Percentiles rank a stretch among this genome's conserved stretches.
These are phyloP conservation scores for Kwoniella newhampshirensis DNA, from an alignment of 768 basidiomycete genomes.

Conservation along the genomic window DNA sequence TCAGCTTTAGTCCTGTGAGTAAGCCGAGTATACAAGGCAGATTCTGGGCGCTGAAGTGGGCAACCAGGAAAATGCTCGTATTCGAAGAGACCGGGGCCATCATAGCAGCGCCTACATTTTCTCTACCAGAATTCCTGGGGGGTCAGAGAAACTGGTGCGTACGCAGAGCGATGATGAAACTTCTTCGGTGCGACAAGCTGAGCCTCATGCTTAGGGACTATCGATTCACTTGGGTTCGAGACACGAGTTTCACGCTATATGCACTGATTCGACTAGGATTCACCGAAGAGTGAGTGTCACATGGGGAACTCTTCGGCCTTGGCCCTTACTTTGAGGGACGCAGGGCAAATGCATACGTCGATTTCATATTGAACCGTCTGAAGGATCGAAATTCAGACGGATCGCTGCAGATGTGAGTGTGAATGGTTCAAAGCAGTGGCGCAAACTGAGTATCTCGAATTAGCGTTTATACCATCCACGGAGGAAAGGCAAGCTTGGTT, in stretches of 20 bases:
- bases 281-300: conserved; percentile 72
- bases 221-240: conserved; percentile 67
- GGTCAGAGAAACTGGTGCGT: conserved; percentile 81
- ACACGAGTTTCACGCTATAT: conserved; percentile 92
- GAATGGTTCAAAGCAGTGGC: background rate
- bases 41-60: background rate
- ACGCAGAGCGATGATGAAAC: conserved; percentile 48
- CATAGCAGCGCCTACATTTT: conserved; percentile 93
- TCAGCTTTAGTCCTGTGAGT: conserved; percentile 76
- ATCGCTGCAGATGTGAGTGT: conserved; percentile 77
- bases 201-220: conserved; percentile 73
- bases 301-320: background rate
- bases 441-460: background rate
- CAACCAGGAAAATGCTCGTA: conserved; percentile 71
- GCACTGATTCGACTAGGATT: conserved; percentile 91
- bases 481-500: conserved; percentile 58
- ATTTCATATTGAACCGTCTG: conserved; percentile 82
- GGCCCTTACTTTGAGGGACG: background rate
- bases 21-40: too few species aligned
- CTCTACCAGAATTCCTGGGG: conserved; percentile 86
- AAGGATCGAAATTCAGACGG: conserved; percentile 82
- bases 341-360: conserved; percentile 69
- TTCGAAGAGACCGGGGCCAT: conserved; percentile 91
- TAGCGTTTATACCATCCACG: conserved; percentile 76
- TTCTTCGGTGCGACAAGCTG: conserved; percentile 76